Base-by-base conservation (phyloP, 73 alveolate species). In the Breviolum minutum region DNA sequence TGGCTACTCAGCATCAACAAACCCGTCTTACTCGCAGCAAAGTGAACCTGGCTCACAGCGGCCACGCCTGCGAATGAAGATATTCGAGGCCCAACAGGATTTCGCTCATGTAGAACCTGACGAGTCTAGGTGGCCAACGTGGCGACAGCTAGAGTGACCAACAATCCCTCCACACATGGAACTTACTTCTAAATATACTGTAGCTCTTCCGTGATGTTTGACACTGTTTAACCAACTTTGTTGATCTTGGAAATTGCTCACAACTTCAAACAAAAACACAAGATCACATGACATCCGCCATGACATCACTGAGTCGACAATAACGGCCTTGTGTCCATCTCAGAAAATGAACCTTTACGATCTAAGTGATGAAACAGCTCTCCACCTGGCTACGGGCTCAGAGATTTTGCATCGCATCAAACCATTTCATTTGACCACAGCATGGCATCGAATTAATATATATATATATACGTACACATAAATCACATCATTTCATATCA, bases 21-120 rank as follows among this genome's bases (percentile, higher is more conserved):
- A 71, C 1, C 30, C 81, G 13, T 71, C 81, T 20, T 20, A 5
- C n/a, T 40, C 54, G 54, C 54, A 40, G 54, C 54, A 40, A 40
- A 40, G 54, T 40, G 54, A 40, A 40, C 54, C 54, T 2, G 2
- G n/a, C 77, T 68, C 77, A 17, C 17, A 68, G 93, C 74, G 27
- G 48, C 76, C 29, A 22, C 8, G 80, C 98, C 98, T 99, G 98
- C 40, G 99, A 98, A 87, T 99, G 99, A 30, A 99, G 95, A 95
- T 99, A 99, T 61, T 99, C 99, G 27, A 99, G 95, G 26, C 99
- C 99, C 90, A 99, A 85, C 60, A 99, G 99, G 94, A 99, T 98
- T 92, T 99, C 99, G 68, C 99, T 99, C 40, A 99, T 99, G 97
- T 99, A 99, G 95, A 99, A 99, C 79, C 99, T 81, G 90, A 40